Conservation (phyloP, 2,329 filamentous ascomycete species). For the Diaporthe citri region DNA sequence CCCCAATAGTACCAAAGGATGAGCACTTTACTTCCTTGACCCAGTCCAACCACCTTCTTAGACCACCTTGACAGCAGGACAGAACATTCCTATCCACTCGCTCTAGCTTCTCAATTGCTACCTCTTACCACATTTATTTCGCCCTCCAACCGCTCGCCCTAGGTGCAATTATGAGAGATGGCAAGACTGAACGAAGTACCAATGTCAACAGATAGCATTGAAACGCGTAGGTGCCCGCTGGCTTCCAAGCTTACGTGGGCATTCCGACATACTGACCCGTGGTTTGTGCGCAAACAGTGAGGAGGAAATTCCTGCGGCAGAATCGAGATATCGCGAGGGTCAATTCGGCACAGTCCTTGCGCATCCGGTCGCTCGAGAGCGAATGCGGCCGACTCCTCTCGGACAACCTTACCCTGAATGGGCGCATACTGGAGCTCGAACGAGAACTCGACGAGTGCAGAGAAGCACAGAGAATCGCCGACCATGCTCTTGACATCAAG, state of each 20-base stretch:
- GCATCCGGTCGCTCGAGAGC: slow-evolving; percentile 81
- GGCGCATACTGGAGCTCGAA: slow-evolving; percentile 78
- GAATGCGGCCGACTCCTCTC: slow-evolving; percentile 80
- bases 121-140: slow-evolving; percentile 15
- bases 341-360: slow-evolving; percentile 82
- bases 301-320: slow-evolving; percentile 83
- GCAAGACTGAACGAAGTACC: slow-evolving; percentile 84
- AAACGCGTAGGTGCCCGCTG: slow-evolving; percentile 71
- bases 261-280: slow-evolving; percentile 41
- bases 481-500: slow-evolving; percentile 78
- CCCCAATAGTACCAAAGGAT: slow-evolving; percentile 22
- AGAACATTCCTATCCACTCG: slow-evolving; percentile 31
- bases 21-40: slow-evolving; percentile 24
- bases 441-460: slow-evolving; percentile 75
- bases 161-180: slow-evolving; percentile 66
- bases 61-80: slow-evolving; percentile 27
- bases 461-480: slow-evolving; percentile 69
- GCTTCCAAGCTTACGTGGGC: slow-evolving; percentile 27
- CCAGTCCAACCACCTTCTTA: slow-evolving; percentile 25
- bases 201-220: slow-evolving; percentile 76
- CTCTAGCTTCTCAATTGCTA: neutral
- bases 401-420: slow-evolving; percentile 82
- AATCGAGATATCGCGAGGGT: slow-evolving; percentile 86
- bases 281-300: slow-evolving; percentile 65
- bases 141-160: slow-evolving; percentile 7